These are phyloP conservation scores for Trifolium dubium DNA, from an alignment of 306 rosid genomes.

Conservation along the genomic window DNA sequence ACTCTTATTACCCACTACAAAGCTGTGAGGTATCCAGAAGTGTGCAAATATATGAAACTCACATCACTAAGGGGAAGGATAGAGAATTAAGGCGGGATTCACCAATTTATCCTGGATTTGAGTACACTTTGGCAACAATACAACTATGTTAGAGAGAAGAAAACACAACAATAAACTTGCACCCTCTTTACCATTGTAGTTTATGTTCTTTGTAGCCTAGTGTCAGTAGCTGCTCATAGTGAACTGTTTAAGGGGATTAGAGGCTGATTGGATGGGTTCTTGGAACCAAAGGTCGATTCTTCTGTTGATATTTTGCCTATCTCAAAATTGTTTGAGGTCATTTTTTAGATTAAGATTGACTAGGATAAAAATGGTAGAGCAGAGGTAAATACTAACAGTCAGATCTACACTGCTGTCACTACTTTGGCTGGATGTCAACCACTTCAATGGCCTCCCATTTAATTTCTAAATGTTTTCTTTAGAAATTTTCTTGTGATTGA, in stretches of 20 bases:
- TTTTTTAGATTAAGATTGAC: not conserved
- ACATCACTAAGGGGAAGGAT: slow-evolving; percentile 13
- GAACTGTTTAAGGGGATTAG: not conserved
- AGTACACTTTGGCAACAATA: slow-evolving; percentile 6
- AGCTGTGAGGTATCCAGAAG: slow-evolving; percentile 6
- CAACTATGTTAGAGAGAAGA: slow-evolving; percentile 13
- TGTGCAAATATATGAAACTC: slow-evolving; percentile 6
- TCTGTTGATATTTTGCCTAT: not conserved
- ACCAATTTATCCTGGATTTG: slow-evolving; percentile 21
- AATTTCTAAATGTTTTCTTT: slow-evolving; percentile 12
- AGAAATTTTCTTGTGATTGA: not conserved
- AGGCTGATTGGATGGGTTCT: slow-evolving; percentile 4
- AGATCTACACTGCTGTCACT: not conserved
- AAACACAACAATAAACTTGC: not conserved
- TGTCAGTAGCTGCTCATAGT: not conserved
- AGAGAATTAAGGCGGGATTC: slow-evolving; percentile 14
- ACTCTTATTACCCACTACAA: slow-evolving; percentile 16
- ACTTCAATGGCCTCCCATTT: slow-evolving; percentile 16
- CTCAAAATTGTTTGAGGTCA: not conserved
- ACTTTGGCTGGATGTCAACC: slow-evolving; percentile 6
- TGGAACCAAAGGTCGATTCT: slow-evolving; percentile 9
- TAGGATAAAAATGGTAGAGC: not conserved
- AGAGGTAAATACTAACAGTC: not conserved
- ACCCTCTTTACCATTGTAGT: slow-evolving; percentile 20
- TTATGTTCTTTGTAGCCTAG: slow-evolving; percentile 6